phyloP scores from a whole-genome alignment of 352 stramenopile species.

The Phytophthora tubulina region DNA sequence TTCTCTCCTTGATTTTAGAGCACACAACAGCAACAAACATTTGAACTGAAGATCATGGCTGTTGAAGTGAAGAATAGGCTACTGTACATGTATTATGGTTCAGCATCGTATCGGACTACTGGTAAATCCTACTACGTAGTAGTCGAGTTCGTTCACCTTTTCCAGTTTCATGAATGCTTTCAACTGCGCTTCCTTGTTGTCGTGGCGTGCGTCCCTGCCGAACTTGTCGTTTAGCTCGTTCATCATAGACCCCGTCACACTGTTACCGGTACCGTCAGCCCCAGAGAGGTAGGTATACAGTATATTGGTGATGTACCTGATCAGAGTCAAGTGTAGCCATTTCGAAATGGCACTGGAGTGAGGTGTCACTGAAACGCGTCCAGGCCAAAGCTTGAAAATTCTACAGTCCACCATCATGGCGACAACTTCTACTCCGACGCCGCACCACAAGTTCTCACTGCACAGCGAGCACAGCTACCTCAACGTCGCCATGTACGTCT shows the following conservation, averaged over 20 bases:
- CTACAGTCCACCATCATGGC: neutral
- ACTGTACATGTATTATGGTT: neutral
- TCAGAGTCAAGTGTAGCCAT: neutral
- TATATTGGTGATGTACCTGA: too few relatives aligned
- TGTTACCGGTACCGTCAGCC: neutral
- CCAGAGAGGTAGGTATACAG: too few relatives aligned
- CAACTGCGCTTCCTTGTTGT: constrained; percentile 14
- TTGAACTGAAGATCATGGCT: constrained; percentile 9
- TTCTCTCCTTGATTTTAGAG: constrained; percentile 31
- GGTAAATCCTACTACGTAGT: neutral
- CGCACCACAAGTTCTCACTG: constrained; percentile 85
- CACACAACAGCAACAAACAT: constrained; percentile 27
- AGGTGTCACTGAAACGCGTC: neutral
- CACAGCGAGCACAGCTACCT: constrained; percentile 58
- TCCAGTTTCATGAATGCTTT: constrained; percentile 11
- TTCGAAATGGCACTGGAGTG: neutral
- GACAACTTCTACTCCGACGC: constrained; percentile 9
- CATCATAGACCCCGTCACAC: neutral
- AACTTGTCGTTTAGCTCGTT: neutral
- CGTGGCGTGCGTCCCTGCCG: neutral
- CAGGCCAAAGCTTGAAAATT: too few relatives aligned
- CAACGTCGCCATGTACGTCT: constrained; percentile 73
- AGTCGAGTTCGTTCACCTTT: constrained; percentile 7
- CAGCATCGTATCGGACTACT: neutral
- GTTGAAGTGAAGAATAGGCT: constrained; percentile 8